Evolutionary conservation across 331 rosid genomes (phyloP).

Genomic region (Quercus tomentella): DNA sequence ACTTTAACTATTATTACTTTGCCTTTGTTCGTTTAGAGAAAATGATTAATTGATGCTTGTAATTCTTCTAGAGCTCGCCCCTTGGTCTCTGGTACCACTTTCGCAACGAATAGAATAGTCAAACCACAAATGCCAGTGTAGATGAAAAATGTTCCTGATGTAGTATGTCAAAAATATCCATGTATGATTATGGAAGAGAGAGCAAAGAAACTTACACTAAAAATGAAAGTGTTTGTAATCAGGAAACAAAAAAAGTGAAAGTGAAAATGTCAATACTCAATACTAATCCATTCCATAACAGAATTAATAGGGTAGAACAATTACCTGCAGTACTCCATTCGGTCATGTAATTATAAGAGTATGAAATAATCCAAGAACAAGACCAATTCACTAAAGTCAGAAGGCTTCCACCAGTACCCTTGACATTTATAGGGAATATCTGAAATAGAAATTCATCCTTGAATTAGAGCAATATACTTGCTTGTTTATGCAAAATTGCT

Average conservation of each 20-base stretch:
- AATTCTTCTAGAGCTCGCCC: neutral
- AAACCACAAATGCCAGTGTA: neutral
- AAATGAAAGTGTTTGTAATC: too few species aligned
- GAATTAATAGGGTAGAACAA: neutral
- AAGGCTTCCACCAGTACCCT: constrained; percentile 35
- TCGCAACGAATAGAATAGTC: neutral
- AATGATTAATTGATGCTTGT: constrained; percentile 1
- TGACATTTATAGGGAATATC: constrained; percentile 27
- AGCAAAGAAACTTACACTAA: neutral
- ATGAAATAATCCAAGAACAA: constrained; percentile 17
- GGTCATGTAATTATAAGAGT: constrained; percentile 18
- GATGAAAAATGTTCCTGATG: constrained; percentile 7
- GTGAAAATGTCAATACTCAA: too few species aligned
- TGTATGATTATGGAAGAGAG: neutral
- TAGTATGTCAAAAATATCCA: neutral
- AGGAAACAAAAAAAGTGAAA: too few species aligned
- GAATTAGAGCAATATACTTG: too few species aligned
- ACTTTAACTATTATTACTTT: too few species aligned
- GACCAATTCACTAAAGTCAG: constrained; percentile 16
- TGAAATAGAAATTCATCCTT: constrained; percentile 14
- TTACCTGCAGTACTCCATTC: constrained; percentile 29
- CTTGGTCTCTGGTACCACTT: constrained; percentile 1
- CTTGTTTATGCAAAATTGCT: neutral
- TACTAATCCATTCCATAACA: too few species aligned
- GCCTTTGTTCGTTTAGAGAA: neutral